Evolutionary conservation across 495 filamentous ascomycete genomes (phyloP), one percentile per base, ranked within the genome.

Genomic region (Hypoxylon rickii): DNA sequence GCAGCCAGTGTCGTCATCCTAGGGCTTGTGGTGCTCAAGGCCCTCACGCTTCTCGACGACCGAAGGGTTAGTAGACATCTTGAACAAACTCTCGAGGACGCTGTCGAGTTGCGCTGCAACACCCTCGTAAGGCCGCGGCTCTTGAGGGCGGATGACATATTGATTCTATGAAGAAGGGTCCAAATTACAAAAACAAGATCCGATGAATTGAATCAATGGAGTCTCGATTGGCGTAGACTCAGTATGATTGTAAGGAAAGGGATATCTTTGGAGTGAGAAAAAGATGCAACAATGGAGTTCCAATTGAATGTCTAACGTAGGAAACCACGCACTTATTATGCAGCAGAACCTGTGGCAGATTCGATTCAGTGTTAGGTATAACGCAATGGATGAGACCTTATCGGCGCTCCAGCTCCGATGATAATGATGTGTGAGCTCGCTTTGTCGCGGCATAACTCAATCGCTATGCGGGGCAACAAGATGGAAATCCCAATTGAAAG

Each of bases 1-100:
- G 83, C 78, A 31, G 90, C 90, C 42, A 92, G 55, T 8, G 69
- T 68, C 39, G 74, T 61, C 64, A 67, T 63, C 18, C 58, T 62
- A 10, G 51, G 40, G 18, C 31, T 52, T 7, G 55, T 57, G 43
- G 55, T 57, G n/a, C 60, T 58, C 19, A 64, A 46, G 0, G 45
- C 41, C 20, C 61, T 64, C 36, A 22, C 17, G 43, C 57, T 51
- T 17, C 33, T 64, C 1, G 47, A 36, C 2, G 59, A 53, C 7
- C 54, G 61, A 17, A 66, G 43, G 16, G 19, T 17, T 31, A 49
- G 53, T 17, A 58, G 12, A 17, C 59, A 63, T 63, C 48, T 53
- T 18, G 59, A 63, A 15, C 59, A 63, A 33, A 58, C 48, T 29
- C 47, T 57, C 0, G 49, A 58, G 20, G 59, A 56, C n/a, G 53